Evolutionary conservation across 495 filamentous ascomycete species (phyloP), one percentile per base, ranked within the genome.

Genomic region (Staphylotrichum longicolle): DNA sequence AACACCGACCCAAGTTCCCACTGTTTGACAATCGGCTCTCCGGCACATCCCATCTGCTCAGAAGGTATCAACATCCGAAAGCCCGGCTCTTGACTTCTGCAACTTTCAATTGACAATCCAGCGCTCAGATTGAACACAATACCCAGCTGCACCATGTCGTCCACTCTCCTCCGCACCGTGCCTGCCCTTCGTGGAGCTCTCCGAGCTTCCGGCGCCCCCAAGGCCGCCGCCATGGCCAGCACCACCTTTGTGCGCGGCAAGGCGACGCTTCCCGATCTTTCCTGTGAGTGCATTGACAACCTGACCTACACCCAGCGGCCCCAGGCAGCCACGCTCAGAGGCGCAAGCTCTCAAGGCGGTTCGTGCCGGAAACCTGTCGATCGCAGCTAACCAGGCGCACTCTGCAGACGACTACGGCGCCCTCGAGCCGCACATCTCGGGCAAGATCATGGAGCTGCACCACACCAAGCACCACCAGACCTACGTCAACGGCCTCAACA

Each of bases 381-480:
- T 27, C 20, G 20, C 20, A 27, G 20, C 47, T 68, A 20, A 71
- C 47, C 12, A 33, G 20, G 3, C 33, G 41, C 27, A 48, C 14
- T 2, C 15, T 20, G 1, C 62, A 92, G 89, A 93, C 71, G 90
- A 93, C 78, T 94, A 91, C 77, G 86, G 86, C 63, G 94, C 91
- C 32, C 91, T 98, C 70, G 94, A 98, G 75, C 94, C 94, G 65
- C 77, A 89, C 73, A 95, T 98, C 79, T 93, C 89, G 46, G 93
- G 91, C 78, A 87, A 91, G 82, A 98, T 98, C 80, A 98, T 98
- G 94, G 93, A 98, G 83, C 82, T 91, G 7, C 88, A 91, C 77
- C 85, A 91, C 82, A 81, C 78, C 69, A 88, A 86, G 69, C 88
- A 91, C 78, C 88, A 91, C 78, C 79, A 89, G 67, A 89, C 88